Evolutionary conservation across 108 stramenopile genomes (phyloP).

Genomic region (Cyclotella baltica): DNA sequence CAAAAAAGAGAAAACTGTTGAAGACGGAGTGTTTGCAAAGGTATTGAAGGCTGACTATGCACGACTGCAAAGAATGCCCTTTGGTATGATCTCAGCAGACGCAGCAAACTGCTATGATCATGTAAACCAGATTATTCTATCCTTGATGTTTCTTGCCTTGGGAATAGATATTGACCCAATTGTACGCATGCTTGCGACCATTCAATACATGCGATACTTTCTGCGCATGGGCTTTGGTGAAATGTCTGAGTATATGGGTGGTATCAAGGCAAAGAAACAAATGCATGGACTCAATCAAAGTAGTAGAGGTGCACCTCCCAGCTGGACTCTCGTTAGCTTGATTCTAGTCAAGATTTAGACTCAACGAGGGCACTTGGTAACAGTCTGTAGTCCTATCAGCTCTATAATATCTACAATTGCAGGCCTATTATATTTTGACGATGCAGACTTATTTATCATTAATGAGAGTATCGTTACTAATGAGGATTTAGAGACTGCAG

Average conservation of each 20-base stretch:
- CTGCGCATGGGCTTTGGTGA: slow-evolving; percentile 37
- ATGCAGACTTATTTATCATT: neutral
- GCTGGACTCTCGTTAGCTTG: slow-evolving; percentile 11
- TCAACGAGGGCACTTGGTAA: slow-evolving; percentile 1
- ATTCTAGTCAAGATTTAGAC: slow-evolving; percentile 10
- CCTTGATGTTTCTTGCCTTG: slow-evolving; percentile 12
- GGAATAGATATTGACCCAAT: neutral
- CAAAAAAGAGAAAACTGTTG: slow-evolving; percentile 17
- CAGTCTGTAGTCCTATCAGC: neutral
- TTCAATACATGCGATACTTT: slow-evolving; percentile 33
- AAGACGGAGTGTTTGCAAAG: slow-evolving; percentile 26
- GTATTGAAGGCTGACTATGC: slow-evolving; percentile 20
- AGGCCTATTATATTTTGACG: slow-evolving; percentile 28
- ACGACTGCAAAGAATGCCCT: neutral
- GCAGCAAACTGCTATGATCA: slow-evolving; percentile 36
- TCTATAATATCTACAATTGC: neutral
- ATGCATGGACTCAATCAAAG: slow-evolving; percentile 41
- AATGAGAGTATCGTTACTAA: neutral
- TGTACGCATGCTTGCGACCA: slow-evolving; percentile 8
- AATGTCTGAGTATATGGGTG: slow-evolving; percentile 2
- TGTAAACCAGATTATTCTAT: slow-evolving; percentile 8
- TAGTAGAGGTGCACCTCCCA: slow-evolving; percentile 27
- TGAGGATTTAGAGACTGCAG: neutral
- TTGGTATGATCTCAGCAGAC: neutral
- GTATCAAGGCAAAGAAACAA: neutral